Percentiles rank a stretch among this genome's conserved stretches.
These are phyloP conservation scores for Orbilia brochopaga DNA, from an alignment of 2,329 filamentous ascomycete genomes.

Conservation along the genomic window DNA sequence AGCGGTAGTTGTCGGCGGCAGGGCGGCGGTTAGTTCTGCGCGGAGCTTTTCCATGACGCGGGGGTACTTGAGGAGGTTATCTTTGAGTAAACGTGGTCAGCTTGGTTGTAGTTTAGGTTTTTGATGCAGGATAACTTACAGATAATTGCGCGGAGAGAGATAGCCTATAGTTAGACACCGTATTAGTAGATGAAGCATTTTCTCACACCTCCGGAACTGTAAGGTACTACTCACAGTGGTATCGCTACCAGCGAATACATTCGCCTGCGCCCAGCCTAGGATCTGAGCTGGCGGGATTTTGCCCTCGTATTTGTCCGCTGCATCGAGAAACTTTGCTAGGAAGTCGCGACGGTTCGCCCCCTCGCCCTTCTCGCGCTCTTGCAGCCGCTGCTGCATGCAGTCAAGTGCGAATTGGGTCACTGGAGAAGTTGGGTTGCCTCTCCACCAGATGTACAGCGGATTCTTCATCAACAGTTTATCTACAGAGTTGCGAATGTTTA, in stretches of 20 bases:
- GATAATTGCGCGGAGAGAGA: conserved; percentile 32
- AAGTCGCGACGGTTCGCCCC: conserved; percentile 28
- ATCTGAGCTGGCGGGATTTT: conserved; percentile 31
- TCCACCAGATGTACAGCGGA: conserved; percentile 35
- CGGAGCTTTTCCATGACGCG: conserved; percentile 12
- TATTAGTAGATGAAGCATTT: neutral
- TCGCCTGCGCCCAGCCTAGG: conserved; percentile 51
- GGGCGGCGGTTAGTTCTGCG: conserved; percentile 6
- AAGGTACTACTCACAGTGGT: conserved; percentile 57
- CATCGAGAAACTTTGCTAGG: conserved; percentile 35
- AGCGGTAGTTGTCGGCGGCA: neutral
- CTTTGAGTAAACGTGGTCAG: too few species aligned
- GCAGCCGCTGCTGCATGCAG: conserved; percentile 38
- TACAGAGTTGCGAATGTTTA: too few species aligned
- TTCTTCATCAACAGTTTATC: conserved; percentile 45
- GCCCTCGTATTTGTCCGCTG: conserved; percentile 34
- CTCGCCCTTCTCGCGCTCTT: conserved; percentile 24
- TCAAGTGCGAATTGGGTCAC: conserved; percentile 33
- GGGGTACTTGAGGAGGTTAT: conserved; percentile 21
- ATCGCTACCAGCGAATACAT: conserved; percentile 60
- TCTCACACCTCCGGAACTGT: too few species aligned
- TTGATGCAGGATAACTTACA: too few species aligned
- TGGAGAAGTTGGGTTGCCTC: conserved; percentile 35
- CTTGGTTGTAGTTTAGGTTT: too few species aligned
- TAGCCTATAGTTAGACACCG: conserved; percentile 9